A percentile compares a stretch with the other conserved stretches of the same genome.
Evolutionary conservation across 331 rosid species (phyloP).

Genomic region (Acacia pycnantha): DNA sequence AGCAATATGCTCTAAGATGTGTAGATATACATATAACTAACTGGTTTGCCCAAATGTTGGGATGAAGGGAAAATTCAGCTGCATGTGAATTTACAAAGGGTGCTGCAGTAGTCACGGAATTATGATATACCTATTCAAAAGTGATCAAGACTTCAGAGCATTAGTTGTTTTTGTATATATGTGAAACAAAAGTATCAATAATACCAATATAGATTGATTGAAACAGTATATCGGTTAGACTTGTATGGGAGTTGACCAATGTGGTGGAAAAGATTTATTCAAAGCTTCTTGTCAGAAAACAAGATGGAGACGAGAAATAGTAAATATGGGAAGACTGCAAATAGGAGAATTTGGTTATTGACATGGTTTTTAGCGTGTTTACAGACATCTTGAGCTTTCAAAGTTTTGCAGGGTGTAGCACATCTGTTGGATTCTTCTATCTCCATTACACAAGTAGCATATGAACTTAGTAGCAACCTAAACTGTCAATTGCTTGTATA

Average conservation of each 20-base stretch:
- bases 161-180: slow-evolving; percentile 8
- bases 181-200: neutral
- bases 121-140: slow-evolving; percentile 31
- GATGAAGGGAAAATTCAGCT: slow-evolving; percentile 24
- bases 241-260: slow-evolving; percentile 34
- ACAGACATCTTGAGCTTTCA: slow-evolving; percentile 38
- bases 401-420: slow-evolving; percentile 23
- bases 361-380: slow-evolving; percentile 21
- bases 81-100: slow-evolving; percentile 22
- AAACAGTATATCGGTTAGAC: slow-evolving; percentile 20
- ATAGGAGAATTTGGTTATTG: slow-evolving; percentile 28
- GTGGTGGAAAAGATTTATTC: slow-evolving; percentile 12
- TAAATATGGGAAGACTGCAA: slow-evolving; percentile 3
- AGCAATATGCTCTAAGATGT: no score
- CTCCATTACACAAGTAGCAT: slow-evolving; percentile 32
- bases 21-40: slow-evolving; percentile 15
- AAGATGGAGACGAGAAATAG: slow-evolving; percentile 7
- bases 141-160: neutral
- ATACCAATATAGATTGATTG: neutral
- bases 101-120: slow-evolving; percentile 16
- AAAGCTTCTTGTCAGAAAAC: slow-evolving; percentile 23
- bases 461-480: neutral
- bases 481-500: neutral
- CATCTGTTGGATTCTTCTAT: slow-evolving; percentile 27
- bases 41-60: slow-evolving; percentile 32